phyloP scores from a whole-genome alignment of 768 basidiomycete genomes.

The Auricularia sp. region DNA sequence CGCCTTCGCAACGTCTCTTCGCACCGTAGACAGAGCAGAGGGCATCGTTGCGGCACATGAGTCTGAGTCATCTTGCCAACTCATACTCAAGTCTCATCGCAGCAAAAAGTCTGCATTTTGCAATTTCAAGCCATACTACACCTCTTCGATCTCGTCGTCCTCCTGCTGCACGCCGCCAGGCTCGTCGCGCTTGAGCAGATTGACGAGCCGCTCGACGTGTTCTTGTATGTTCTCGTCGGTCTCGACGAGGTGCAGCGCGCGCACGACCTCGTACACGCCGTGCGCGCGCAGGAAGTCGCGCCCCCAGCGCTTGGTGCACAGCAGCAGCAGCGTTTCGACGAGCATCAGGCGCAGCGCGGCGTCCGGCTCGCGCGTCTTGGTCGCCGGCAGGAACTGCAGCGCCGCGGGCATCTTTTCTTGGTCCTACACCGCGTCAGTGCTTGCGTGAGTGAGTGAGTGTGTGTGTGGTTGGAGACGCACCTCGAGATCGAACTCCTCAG shows the following conservation, averaged over 20 bases:
- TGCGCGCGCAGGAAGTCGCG: slow-evolving; percentile 68
- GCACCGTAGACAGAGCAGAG: too few relatives aligned
- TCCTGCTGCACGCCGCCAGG: slow-evolving; percentile 39
- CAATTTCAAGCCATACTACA: slow-evolving; percentile 25
- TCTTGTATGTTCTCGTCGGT: slow-evolving; percentile 73
- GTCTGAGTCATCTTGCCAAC: too few relatives aligned
- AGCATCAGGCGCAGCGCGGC: slow-evolving; percentile 65
- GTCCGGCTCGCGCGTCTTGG: slow-evolving; percentile 79
- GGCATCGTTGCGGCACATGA: too few relatives aligned
- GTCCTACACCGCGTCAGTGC: slow-evolving; percentile 30
- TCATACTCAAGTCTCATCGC: background rate
- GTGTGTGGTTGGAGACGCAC: slow-evolving; percentile 28
- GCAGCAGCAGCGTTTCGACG: slow-evolving; percentile 80
- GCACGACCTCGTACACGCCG: slow-evolving; percentile 81
- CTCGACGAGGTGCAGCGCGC: slow-evolving; percentile 70
- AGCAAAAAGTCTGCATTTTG: background rate
- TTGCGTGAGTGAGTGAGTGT: too few relatives aligned
- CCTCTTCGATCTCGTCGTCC: slow-evolving; percentile 73
- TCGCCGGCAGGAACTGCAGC: slow-evolving; percentile 79
- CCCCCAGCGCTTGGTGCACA: slow-evolving; percentile 85
- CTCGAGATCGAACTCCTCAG: slow-evolving; percentile 91
- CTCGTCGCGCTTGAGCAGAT: slow-evolving; percentile 73
- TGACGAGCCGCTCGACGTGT: slow-evolving; percentile 81
- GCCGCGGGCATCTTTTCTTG: slow-evolving; percentile 78
- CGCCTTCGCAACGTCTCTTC: too few relatives aligned